phyloP scores from a whole-genome alignment of 345 rosid genomes.

The Leavenworthia alabamica region DNA sequence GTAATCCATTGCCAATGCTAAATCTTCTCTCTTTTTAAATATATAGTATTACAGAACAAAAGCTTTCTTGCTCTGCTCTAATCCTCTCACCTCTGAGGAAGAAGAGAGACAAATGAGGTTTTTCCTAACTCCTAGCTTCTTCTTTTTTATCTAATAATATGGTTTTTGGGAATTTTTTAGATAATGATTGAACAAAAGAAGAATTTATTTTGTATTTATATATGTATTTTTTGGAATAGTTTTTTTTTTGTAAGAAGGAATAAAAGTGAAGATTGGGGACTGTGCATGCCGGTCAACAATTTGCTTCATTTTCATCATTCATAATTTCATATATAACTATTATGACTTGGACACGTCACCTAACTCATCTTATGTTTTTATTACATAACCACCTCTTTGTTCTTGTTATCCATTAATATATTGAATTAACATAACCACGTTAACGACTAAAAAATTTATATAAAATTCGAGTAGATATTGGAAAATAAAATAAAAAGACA shows the following conservation, averaged over 20 bases:
- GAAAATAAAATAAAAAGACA: background rate
- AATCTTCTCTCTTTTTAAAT: conserved; percentile 20
- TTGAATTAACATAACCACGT: no score
- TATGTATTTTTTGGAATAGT: background rate
- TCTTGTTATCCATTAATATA: background rate
- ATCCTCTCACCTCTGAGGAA: background rate
- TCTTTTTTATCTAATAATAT: background rate
- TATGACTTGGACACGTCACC: conserved; percentile 50
- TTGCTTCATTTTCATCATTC: conserved; percentile 7
- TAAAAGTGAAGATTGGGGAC: no score
- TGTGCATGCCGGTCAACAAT: conserved; percentile 31
- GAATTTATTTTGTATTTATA: conserved; percentile 13
- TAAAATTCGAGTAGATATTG: background rate
- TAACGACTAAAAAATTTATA: background rate
- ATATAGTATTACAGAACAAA: background rate
- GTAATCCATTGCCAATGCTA: conserved; percentile 67
- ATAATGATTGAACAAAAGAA: conserved; percentile 24
- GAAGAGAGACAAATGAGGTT: conserved; percentile 27
- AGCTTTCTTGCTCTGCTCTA: background rate
- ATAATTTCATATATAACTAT: no score
- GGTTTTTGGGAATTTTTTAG: no score
- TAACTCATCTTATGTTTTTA: conserved; percentile 5
- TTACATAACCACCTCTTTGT: background rate
- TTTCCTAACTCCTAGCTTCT: conserved; percentile 8
- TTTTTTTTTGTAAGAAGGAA: no score